phyloP scores from a whole-genome alignment of 805 yeast genomes.

The Zygosaccharomyces bailii region DNA sequence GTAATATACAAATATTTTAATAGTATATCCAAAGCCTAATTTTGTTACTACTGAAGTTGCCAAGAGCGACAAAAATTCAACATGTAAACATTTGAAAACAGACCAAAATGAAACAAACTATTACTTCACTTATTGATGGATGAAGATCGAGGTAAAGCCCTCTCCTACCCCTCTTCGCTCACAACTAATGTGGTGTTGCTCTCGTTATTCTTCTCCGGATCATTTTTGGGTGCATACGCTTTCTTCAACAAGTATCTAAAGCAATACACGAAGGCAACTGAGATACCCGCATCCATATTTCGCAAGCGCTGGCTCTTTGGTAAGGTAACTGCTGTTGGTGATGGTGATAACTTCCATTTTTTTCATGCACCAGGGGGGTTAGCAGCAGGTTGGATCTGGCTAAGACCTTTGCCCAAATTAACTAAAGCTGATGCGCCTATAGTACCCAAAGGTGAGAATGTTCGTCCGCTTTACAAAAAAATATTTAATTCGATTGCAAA shows the following conservation, averaged over 20 bases:
- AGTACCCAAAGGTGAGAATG: not conserved
- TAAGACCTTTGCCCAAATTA: slow-evolving; percentile 59
- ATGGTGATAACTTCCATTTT: slow-evolving; percentile 91
- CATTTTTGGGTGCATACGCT: slow-evolving; percentile 42
- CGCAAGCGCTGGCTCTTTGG: slow-evolving; percentile 54
- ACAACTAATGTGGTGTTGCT: slow-evolving; percentile 23
- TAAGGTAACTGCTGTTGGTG: slow-evolving; percentile 85
- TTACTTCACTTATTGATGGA: slow-evolving; percentile 5
- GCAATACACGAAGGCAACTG: slow-evolving; percentile 47
- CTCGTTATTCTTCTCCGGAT: slow-evolving; percentile 37
- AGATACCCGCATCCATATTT: slow-evolving; percentile 48
- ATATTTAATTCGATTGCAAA: slow-evolving; percentile 4
- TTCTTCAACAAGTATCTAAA: slow-evolving; percentile 46
- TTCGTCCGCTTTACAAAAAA: slow-evolving; percentile 8
- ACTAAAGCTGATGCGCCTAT: slow-evolving; percentile 17
- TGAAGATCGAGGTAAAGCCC: slow-evolving; percentile 9
- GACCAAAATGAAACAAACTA: not conserved
- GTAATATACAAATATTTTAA: not conserved
- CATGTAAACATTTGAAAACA: not conserved
- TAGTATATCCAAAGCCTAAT: slow-evolving; percentile 2
- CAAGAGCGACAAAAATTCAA: slow-evolving; percentile 5
- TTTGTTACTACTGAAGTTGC: slow-evolving; percentile 11
- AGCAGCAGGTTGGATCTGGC: slow-evolving; percentile 91
- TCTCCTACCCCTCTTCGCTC: slow-evolving; percentile 3
- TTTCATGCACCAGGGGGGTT: slow-evolving; percentile 93